Evolutionary conservation across 495 filamentous ascomycete species (phyloP), one percentile per base, ranked within the genome.

Genomic region (Acidiella bohemica): DNA sequence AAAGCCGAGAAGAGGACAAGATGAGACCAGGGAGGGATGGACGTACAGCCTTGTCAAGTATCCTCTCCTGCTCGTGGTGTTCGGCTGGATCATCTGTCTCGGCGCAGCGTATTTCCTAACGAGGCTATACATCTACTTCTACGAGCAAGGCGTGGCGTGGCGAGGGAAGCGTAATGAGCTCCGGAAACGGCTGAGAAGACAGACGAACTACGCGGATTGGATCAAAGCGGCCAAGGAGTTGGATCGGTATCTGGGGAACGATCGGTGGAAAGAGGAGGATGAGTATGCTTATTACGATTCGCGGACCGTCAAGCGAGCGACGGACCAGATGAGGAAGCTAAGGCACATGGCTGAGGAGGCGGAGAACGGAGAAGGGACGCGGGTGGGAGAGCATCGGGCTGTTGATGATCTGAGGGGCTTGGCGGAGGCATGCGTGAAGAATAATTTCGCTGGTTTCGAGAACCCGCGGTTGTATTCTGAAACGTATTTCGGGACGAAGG

Each of bases 231-330:
- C 92, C 7, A 72, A 76, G 50, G 69, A 79, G 45, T 67, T 96
- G 59, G 90, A 97, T 64, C 61, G 60, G 7, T 80, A 84, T 56
- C 66, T 96, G 26, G 84, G 85, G 1, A 88, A 85, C 46, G 75
- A 82, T 44, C 54, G 64, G 41, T 97, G 92, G 92, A 95, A 87
- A 59, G 68, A 79, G 50, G 67, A 68, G 16, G 84, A 93, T 46
- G 84, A 82, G 40, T 96, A 86, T 63, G 90, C 86, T 11, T 96
- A 95, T 62, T 97, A 97, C 54, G 85, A 96, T 58, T 73, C 75
- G 42, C 71, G 75, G 43, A 96, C 85, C 4, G 72, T 96, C 25
- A 71, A 66, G 39, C 73, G 76, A 45, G 83, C 87, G 24, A 70
- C 74, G 47, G 68, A 75, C 12, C 80, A 95, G 60, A 67, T 96